These are phyloP conservation scores for Fusarium napiforme DNA, from an alignment of 2,329 filamentous ascomycete species.

Conservation along the genomic window DNA sequence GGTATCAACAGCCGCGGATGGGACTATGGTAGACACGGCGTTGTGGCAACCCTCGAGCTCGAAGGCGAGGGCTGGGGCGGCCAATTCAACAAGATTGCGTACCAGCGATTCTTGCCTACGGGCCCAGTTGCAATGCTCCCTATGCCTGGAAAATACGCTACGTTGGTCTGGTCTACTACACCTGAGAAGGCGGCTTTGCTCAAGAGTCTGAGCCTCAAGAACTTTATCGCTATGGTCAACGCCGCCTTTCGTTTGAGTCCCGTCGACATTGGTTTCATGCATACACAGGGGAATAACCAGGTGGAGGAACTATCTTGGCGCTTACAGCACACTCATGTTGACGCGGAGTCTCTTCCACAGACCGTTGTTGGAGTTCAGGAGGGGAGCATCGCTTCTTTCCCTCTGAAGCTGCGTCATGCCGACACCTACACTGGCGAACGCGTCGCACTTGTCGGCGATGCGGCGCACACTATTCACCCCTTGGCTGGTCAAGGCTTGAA, in stretches of 20 bases:
- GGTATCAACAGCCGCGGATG: constrained; percentile 87
- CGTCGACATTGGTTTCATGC: constrained; percentile 85
- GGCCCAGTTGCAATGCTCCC: constrained; percentile 93
- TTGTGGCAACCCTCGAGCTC: constrained; percentile 88
- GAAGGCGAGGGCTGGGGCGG: constrained; percentile 68
- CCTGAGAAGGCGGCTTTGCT: constrained; percentile 81
- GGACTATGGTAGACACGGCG: constrained; percentile 91
- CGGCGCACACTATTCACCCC: constrained; percentile 94
- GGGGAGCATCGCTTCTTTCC: constrained; percentile 87
- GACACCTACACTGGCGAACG: constrained; percentile 91
- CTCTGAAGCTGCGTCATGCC: constrained; percentile 90
- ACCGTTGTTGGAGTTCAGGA: constrained; percentile 77
- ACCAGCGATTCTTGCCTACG: constrained; percentile 93
- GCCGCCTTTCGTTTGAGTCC: constrained; percentile 87
- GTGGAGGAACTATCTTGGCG: constrained; percentile 88
- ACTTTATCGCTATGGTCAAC: constrained; percentile 91
- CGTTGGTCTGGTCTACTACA: constrained; percentile 95
- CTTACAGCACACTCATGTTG: constrained; percentile 72
- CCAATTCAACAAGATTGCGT: constrained; percentile 76
- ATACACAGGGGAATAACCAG: constrained; percentile 69
- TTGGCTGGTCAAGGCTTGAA: constrained; percentile 95
- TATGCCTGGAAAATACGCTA: constrained; percentile 82
- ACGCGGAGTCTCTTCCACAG: constrained; percentile 70
- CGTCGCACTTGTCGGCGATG: constrained; percentile 92
- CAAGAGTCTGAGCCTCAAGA: constrained; percentile 76